phyloP scores from a whole-genome alignment of 2,329 filamentous ascomycete species.

The Paracoccidioides lutzii region DNA sequence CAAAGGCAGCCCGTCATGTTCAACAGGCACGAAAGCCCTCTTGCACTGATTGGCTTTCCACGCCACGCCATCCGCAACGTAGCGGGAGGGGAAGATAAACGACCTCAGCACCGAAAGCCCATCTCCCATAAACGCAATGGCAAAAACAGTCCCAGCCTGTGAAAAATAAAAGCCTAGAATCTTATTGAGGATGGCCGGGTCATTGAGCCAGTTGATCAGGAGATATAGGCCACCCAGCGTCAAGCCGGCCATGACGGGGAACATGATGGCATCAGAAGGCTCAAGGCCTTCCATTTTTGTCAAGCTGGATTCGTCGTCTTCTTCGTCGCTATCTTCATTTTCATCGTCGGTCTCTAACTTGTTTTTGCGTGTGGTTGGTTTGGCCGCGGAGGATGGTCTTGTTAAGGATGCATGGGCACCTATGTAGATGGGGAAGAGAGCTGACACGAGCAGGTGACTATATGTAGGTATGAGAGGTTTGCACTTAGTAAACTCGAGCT shows the following conservation, averaged over 20 bases:
- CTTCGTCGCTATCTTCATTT: constrained; percentile 38
- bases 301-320: constrained; percentile 40
- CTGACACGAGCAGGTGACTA: constrained; percentile 51
- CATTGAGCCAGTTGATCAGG: constrained; percentile 76
- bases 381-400: constrained; percentile 65
- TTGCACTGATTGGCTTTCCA: constrained; percentile 34
- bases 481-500: constrained; percentile 33
- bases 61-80: constrained; percentile 39
- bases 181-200: constrained; percentile 68
- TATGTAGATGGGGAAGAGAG: constrained; percentile 71
- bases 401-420: constrained; percentile 76
- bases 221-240: constrained; percentile 70
- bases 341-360: constrained; percentile 26
- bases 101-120: constrained; percentile 49
- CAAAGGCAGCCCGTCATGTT: constrained; percentile 5
- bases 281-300: constrained; percentile 56
- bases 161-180: constrained; percentile 76
- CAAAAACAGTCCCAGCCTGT: constrained; percentile 61
- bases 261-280: constrained; percentile 68
- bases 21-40: constrained; percentile 17
- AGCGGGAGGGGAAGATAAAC: constrained; percentile 61
- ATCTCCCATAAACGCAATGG: constrained; percentile 63
- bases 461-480: constrained; percentile 43
- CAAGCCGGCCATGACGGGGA: constrained; percentile 63
- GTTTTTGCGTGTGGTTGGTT: constrained; percentile 39